Evolutionary conservation across 495 filamentous ascomycete species (phyloP), one percentile per base, ranked within the genome.

Genomic region (Podospora tetraspora): DNA sequence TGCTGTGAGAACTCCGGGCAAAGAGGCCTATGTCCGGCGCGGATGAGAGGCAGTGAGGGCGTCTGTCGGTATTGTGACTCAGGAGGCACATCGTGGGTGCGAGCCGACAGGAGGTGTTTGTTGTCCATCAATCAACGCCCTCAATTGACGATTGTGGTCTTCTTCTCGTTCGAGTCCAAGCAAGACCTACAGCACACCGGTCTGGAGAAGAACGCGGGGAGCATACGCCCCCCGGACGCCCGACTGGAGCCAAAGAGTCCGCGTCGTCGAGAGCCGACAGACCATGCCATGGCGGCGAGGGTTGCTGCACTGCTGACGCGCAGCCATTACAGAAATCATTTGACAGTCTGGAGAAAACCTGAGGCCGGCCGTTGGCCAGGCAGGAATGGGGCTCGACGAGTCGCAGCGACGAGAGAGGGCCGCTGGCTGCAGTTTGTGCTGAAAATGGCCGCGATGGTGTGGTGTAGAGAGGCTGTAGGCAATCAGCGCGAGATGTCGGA

Each of bases 91-190:
- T 66, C 12, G 23, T 6, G 59, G 23, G 22, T 24, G 27, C 27
- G 34, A 43, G 34, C 34, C 34, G 34, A 27, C 9, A 19, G 34
- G 34, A 27, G 4, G 27, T 3, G 3, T 3, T 3, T 27, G 34
- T 61, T 61, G 57, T 66, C 65, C 65, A 61, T 66, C 65, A 66
- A 66, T 66, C 65, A 61, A 37, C 65, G 32, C 37, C 13, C 60
- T 61, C 29, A 60, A 25, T 29, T 29, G 43, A 60, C 12, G 12
- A 25, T 16, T 43, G 58, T 56, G 62, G 62, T 6, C 43, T 52
- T n/a, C 12, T 23, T 64, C 21, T 34, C 32, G 22, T 10, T 56
- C 32, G 25, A 23, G 60, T 58, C 57, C 52, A 61, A 61, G 52
- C 25, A 19, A 60, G 60, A n/a, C 32, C 24, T 25, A 19, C 30